phyloP scores from a whole-genome alignment of 2,329 filamentous ascomycete species.

The Calonectria multiphialidica region DNA sequence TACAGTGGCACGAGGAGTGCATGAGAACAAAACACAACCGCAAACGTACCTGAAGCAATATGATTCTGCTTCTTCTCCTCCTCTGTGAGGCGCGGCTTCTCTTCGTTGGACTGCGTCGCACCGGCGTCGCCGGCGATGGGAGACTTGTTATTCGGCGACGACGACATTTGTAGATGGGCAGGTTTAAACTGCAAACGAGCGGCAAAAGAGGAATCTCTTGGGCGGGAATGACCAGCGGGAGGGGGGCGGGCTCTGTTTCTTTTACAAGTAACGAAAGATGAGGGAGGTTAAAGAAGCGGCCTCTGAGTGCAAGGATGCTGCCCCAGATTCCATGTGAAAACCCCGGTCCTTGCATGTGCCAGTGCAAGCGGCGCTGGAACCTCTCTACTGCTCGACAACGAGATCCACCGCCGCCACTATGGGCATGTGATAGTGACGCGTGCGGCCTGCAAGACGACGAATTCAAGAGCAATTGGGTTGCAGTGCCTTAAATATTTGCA shows the following conservation, averaged over 20 bases:
- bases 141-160: conserved; percentile 47
- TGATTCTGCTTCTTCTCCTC: conserved; percentile 69
- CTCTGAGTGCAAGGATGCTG: conserved; percentile 44
- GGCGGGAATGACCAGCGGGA: background rate
- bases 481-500: background rate
- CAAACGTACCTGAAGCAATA: conserved; percentile 62
- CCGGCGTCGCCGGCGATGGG: conserved; percentile 39
- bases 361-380: conserved; percentile 10
- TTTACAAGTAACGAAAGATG: conserved; percentile 28
- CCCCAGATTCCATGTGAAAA: conserved; percentile 49
- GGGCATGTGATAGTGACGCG: conserved; percentile 27
- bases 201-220: background rate
- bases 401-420: conserved; percentile 6
- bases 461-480: background rate
- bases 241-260: conserved; percentile 8
- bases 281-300: conserved; percentile 25
- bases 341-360: conserved; percentile 40
- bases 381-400: background rate
- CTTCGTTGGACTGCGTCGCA: conserved; percentile 48
- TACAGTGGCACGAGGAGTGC: background rate
- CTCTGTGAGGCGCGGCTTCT: conserved; percentile 65
- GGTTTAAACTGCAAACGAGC: background rate
- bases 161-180: conserved; percentile 30
- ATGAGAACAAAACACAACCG: background rate
- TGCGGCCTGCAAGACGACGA: conserved; percentile 1